Percentiles rank a stretch among this genome's conserved stretches.
Conservation (phyloP, 1,284 basidiomycete genomes). For the Wallemia ichthyophaga region DNA sequence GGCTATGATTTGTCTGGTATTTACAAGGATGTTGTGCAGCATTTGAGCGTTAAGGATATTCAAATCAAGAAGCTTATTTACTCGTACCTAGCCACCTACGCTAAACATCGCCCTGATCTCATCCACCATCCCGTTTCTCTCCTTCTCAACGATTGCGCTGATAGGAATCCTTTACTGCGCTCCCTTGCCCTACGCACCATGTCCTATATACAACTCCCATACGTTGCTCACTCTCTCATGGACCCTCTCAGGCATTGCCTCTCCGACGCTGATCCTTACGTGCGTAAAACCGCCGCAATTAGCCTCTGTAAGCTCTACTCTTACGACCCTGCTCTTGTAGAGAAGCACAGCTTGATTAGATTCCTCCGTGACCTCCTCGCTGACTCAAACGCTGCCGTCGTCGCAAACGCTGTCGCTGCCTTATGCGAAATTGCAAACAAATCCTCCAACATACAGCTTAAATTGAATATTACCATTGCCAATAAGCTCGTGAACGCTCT, state of each 20-base stretch:
- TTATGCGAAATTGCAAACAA: slow-evolving; percentile 68
- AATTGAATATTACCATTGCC: slow-evolving; percentile 47
- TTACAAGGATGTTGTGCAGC: slow-evolving; percentile 66
- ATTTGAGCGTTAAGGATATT: slow-evolving; percentile 54
- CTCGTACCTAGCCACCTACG: slow-evolving; percentile 74
- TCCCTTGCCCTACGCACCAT: slow-evolving; percentile 80
- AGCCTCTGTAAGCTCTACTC: slow-evolving; percentile 68
- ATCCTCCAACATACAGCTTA: slow-evolving; percentile 64
- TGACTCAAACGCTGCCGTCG: slow-evolving; percentile 77
- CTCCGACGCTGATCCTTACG: slow-evolving; percentile 70
- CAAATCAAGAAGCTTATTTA: slow-evolving; percentile 99
- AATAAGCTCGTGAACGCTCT: slow-evolving; percentile 58
- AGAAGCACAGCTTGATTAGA: slow-evolving; percentile 55
- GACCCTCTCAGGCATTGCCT: slow-evolving; percentile 64
- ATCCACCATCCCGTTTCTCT: slow-evolving; percentile 62
- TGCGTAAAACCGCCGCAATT: slow-evolving; percentile 84
- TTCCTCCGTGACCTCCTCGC: slow-evolving; percentile 61
- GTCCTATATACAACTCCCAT: slow-evolving; percentile 71
- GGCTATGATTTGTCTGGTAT: slow-evolving; percentile 86
- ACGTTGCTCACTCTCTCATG: slow-evolving; percentile 42
- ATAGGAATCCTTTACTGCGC: slow-evolving; percentile 68
- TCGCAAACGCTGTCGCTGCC: slow-evolving; percentile 80
- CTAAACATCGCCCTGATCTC: slow-evolving; percentile 55
- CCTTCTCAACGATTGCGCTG: slow-evolving; percentile 69
- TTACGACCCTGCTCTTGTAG: slow-evolving; percentile 51